These are phyloP conservation scores for Sphaerulina musiva DNA, from an alignment of 2,329 filamentous ascomycete genomes.

Conservation along the genomic window DNA sequence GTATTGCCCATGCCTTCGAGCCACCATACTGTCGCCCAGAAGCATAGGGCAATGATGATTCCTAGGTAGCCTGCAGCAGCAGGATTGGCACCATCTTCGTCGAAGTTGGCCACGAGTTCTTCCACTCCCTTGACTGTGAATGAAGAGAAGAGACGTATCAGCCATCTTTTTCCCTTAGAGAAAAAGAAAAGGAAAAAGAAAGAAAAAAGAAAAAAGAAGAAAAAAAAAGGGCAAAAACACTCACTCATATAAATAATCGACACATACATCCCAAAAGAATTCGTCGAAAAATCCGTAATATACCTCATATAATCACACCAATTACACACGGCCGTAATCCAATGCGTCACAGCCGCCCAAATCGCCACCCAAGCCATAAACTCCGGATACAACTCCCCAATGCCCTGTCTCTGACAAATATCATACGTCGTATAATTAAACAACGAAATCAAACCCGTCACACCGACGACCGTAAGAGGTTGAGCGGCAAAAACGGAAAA, in stretches of 20 bases:
- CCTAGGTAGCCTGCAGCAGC: slow-evolving; percentile 43
- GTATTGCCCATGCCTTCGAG: slow-evolving; percentile 46
- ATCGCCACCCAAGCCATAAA: slow-evolving; percentile 54
- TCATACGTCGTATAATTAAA: slow-evolving; percentile 58
- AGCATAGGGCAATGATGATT: slow-evolving; percentile 47
- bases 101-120: slow-evolving; percentile 49
- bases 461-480: slow-evolving; percentile 52
- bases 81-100: slow-evolving; percentile 29
- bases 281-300: slow-evolving; percentile 51
- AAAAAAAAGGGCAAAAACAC: neutral
- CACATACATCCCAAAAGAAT: slow-evolving; percentile 51
- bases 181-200: too few relatives aligned
- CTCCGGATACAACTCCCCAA: slow-evolving; percentile 44
- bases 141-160: slow-evolving; percentile 9
- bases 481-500: slow-evolving; percentile 49
- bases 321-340: slow-evolving; percentile 49
- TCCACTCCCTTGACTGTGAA: slow-evolving; percentile 50
- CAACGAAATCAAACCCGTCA: slow-evolving; percentile 48
- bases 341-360: slow-evolving; percentile 54
- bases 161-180: neutral
- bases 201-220: too few relatives aligned
- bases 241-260: slow-evolving; percentile 50
- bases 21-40: slow-evolving; percentile 46
- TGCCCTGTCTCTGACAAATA: slow-evolving; percentile 47
- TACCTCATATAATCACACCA: slow-evolving; percentile 54